Conservation (phyloP, 2,329 filamentous ascomycete genomes). For the Fonsecaea pugnacius region DNA sequence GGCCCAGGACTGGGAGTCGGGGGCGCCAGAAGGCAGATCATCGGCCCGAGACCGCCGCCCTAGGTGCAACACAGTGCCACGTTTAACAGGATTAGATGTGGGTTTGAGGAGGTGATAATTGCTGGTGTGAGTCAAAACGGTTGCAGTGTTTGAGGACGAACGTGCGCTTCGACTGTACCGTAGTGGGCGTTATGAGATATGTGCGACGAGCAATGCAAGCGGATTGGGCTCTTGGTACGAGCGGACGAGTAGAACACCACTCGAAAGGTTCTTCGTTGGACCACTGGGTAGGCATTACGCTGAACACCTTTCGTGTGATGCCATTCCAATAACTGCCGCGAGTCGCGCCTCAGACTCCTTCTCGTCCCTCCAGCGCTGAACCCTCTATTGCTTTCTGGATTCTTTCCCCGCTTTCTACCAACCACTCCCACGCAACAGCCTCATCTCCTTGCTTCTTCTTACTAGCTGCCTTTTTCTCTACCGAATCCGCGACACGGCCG, state of each 20-base stretch:
- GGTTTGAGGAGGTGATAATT: background rate
- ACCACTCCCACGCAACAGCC: slow-evolving; percentile 45
- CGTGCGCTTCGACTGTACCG: background rate
- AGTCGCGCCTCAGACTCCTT: background rate
- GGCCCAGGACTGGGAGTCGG: slow-evolving; percentile 58
- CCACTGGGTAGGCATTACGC: background rate
- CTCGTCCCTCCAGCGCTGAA: background rate
- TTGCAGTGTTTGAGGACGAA: background rate
- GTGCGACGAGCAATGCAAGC: background rate
- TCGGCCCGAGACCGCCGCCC: slow-evolving; percentile 61
- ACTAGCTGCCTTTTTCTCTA: slow-evolving; percentile 50
- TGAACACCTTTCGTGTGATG: background rate
- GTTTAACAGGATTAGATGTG: background rate
- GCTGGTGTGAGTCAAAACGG: background rate
- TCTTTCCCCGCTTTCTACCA: slow-evolving; percentile 49
- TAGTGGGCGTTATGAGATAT: background rate
- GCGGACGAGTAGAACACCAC: background rate
- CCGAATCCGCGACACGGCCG: slow-evolving; percentile 45
- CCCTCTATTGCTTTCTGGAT: slow-evolving; percentile 44
- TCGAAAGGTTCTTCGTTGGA: background rate
- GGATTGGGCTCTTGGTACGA: background rate
- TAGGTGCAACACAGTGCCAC: background rate
- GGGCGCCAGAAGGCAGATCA: slow-evolving; percentile 63
- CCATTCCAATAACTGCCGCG: background rate
- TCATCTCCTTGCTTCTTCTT: slow-evolving; percentile 37